These are phyloP conservation scores for Trametes polyzona DNA, from an alignment of 1,284 basidiomycete species.

Conservation along the genomic window DNA sequence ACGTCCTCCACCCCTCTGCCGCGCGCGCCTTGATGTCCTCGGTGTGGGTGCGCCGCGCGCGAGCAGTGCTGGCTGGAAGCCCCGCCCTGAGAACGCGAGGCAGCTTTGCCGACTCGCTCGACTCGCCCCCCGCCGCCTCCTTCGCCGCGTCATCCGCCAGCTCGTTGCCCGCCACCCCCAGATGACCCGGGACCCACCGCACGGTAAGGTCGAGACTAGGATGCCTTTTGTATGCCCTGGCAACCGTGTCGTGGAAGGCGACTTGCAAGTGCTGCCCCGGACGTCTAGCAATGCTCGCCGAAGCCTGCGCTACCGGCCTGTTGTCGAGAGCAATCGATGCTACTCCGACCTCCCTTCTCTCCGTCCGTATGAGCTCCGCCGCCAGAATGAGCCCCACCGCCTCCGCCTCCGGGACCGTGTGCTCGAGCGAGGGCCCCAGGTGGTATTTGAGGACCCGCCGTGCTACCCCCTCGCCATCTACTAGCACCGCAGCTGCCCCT, in stretches of 20 bases:
- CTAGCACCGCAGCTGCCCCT: constrained; percentile 12
- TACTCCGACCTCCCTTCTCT: background rate
- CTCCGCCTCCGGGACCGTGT: constrained; percentile 40
- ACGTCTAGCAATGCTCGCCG: background rate
- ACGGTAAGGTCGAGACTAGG: constrained; percentile 6
- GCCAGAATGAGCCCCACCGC: constrained; percentile 28
- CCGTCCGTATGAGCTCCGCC: constrained; percentile 5
- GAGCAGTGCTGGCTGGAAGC: constrained; percentile 19
- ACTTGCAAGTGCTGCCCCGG: background rate
- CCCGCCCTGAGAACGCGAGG: constrained; percentile 8
- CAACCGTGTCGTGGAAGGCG: constrained; percentile 2
- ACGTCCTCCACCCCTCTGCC: constrained; percentile 8
- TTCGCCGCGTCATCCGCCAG: constrained; percentile 16
- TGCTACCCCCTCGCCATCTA: background rate
- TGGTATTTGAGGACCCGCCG: constrained; percentile 18
- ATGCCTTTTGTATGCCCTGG: background rate
- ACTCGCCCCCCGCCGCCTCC: background rate
- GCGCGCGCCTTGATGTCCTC: background rate
- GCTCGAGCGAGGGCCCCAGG: constrained; percentile 29
- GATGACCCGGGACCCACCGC: constrained; percentile 26
- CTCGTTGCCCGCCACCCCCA: constrained; percentile 28
- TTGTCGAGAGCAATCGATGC: constrained; percentile 21
- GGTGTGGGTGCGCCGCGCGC: constrained; percentile 5
- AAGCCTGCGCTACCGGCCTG: constrained; percentile 9
- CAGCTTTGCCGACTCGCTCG: constrained; percentile 4